Percentiles rank a stretch among this genome's conserved stretches.
Conservation (phyloP, 2,329 filamentous ascomycete genomes). For the Exophiala mesophila region DNA sequence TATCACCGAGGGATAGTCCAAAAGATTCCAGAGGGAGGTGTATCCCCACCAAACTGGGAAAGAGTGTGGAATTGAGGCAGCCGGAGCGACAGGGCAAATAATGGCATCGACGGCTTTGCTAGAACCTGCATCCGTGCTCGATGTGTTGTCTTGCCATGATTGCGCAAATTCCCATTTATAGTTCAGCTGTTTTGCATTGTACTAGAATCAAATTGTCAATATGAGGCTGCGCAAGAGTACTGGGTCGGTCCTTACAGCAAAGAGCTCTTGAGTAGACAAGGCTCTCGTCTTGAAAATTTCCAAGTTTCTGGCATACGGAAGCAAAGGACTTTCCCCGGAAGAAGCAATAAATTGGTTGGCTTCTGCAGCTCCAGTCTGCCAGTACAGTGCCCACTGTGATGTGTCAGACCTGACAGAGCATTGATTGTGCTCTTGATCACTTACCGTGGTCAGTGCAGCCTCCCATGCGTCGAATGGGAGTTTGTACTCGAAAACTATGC, state of each 20-base stretch:
- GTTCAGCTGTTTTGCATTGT: constrained; percentile 34
- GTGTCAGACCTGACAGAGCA: constrained; percentile 42
- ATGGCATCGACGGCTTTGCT: constrained; percentile 28
- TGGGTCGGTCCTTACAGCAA: constrained; percentile 10
- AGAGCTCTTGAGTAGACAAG: constrained; percentile 37
- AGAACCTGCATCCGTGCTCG: constrained; percentile 30
- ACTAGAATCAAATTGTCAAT: constrained; percentile 5
- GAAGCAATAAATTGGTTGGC: constrained; percentile 47
- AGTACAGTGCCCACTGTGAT: constrained; percentile 52
- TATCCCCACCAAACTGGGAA: constrained; percentile 59
- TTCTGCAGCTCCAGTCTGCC: constrained; percentile 56
- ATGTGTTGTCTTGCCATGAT: constrained; percentile 40
- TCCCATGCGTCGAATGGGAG: constrained; percentile 20
- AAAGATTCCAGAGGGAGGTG: constrained; percentile 62
- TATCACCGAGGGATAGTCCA: constrained; percentile 60
- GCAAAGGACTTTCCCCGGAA: constrained; percentile 50
- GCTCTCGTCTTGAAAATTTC: constrained; percentile 48
- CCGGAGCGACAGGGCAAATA: constrained; percentile 16
- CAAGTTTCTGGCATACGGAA: constrained; percentile 39
- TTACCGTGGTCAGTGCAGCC: constrained; percentile 13
- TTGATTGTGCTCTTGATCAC: constrained; percentile 43
- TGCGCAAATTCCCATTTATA: constrained; percentile 43
- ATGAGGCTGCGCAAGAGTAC: no score
- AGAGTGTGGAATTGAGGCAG: constrained; percentile 42
- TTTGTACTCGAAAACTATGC: constrained; percentile 16